Evolutionary conservation across 1,284 basidiomycete species (phyloP).

Genomic region (Puccinia horiana): DNA sequence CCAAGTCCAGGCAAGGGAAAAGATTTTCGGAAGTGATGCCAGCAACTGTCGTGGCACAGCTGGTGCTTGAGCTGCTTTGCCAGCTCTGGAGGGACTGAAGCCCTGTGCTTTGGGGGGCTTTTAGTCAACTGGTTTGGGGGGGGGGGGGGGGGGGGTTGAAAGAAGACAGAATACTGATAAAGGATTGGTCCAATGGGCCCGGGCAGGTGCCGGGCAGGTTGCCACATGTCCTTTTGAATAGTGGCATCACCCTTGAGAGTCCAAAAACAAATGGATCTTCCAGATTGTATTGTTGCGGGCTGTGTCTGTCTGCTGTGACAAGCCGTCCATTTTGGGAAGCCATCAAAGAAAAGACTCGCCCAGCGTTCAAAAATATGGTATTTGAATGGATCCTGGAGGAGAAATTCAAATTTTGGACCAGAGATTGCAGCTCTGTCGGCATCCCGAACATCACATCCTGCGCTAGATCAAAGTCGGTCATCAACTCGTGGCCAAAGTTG

Average conservation of each 20-base stretch:
- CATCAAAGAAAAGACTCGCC: background rate
- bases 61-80: no score
- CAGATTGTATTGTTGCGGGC: no score
- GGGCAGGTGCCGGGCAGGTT: background rate
- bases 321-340: no score
- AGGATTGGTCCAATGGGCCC: background rate
- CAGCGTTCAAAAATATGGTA: no score
- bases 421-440: background rate
- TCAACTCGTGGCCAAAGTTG: background rate
- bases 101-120: background rate
- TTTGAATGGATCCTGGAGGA: background rate
- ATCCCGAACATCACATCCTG: background rate
- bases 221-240: slow-evolving; percentile 9
- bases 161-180: background rate
- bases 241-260: background rate
- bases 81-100: no score
- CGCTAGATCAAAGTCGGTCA: background rate
- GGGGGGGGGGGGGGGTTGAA: no score
- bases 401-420: background rate
- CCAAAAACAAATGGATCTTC: slow-evolving; percentile 14
- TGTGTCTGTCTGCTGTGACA: background rate
- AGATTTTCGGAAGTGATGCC: background rate
- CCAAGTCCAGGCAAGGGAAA: no score
- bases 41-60: no score
- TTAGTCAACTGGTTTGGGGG: background rate